Conservation (phyloP, 768 basidiomycete species). For the Sistotremastrum niveocremeum region DNA sequence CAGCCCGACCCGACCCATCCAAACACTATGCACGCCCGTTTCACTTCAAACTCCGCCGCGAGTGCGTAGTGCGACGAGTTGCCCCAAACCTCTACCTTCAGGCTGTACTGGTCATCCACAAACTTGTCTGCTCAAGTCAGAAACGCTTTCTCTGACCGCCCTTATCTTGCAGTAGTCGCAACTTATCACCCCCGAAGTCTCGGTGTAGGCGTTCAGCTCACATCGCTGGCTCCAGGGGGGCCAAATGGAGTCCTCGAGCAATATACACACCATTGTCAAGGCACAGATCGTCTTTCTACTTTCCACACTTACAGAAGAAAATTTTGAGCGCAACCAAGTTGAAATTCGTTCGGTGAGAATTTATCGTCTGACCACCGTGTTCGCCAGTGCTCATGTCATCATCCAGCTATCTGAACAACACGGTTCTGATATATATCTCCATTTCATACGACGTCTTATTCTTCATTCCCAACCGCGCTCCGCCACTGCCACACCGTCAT, state of each 20-base stretch:
- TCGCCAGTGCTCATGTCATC: constrained; percentile 2
- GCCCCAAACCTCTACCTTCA: no score
- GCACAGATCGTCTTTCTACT: constrained; percentile 97
- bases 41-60: no score
- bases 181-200: no score
- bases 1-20: no score
- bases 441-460: constrained; percentile 94
- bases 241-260: constrained; percentile 31
- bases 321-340: constrained; percentile 84
- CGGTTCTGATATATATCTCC: constrained; percentile 92
- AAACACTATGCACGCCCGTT: no score
- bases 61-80: no score
- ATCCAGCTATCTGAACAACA: constrained; percentile 88
- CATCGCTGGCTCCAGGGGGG: background rate
- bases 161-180: no score
- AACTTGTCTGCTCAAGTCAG: no score
- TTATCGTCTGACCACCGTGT: constrained; percentile 2
- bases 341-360: constrained; percentile 86
- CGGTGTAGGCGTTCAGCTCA: no score
- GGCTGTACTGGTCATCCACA: no score
- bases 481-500: constrained; percentile 40
- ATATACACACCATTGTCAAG: constrained; percentile 82
- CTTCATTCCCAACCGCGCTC: constrained; percentile 71
- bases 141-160: no score
- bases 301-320: constrained; percentile 92